Evolutionary conservation across 2,329 filamentous ascomycete genomes (phyloP).

Genomic region (Stagonosporopsis vannaccii): DNA sequence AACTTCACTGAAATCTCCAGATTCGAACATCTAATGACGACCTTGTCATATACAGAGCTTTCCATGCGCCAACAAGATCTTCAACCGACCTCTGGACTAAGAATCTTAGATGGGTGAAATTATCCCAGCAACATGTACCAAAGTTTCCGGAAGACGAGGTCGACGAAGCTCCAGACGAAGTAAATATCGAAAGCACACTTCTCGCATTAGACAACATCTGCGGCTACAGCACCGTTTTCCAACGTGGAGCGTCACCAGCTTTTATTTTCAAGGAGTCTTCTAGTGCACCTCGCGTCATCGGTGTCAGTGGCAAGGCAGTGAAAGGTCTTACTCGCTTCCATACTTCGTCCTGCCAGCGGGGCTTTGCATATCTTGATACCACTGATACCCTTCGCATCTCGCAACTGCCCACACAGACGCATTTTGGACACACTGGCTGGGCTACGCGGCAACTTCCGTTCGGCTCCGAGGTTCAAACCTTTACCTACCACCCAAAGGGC

Average conservation of each 20-base stretch:
- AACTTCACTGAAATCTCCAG: slow-evolving; percentile 52
- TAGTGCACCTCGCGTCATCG: slow-evolving; percentile 76
- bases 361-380: slow-evolving; percentile 75
- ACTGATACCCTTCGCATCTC: slow-evolving; percentile 76
- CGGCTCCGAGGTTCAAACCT: slow-evolving; percentile 71
- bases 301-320: slow-evolving; percentile 72
- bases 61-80: slow-evolving; percentile 58
- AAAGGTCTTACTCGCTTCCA: slow-evolving; percentile 78
- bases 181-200: slow-evolving; percentile 57
- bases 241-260: slow-evolving; percentile 79
- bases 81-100: slow-evolving; percentile 57
- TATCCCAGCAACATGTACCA: slow-evolving; percentile 72
- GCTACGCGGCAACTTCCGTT: slow-evolving; percentile 75
- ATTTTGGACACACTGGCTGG: slow-evolving; percentile 78
- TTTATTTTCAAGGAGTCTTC: slow-evolving; percentile 85
- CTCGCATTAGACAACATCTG: slow-evolving; percentile 69
- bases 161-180: slow-evolving; percentile 58
- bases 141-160: slow-evolving; percentile 60
- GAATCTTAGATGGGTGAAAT: slow-evolving; percentile 77
- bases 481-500: slow-evolving; percentile 79
- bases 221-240: slow-evolving; percentile 82
- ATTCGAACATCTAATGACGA: slow-evolving; percentile 82
- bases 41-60: slow-evolving; percentile 85
- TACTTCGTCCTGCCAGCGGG: slow-evolving; percentile 76
- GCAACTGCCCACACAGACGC: slow-evolving; percentile 71